These are phyloP conservation scores for Orobanche coerulescens DNA, from an alignment of 257 asterid species.

Conservation along the genomic window DNA sequence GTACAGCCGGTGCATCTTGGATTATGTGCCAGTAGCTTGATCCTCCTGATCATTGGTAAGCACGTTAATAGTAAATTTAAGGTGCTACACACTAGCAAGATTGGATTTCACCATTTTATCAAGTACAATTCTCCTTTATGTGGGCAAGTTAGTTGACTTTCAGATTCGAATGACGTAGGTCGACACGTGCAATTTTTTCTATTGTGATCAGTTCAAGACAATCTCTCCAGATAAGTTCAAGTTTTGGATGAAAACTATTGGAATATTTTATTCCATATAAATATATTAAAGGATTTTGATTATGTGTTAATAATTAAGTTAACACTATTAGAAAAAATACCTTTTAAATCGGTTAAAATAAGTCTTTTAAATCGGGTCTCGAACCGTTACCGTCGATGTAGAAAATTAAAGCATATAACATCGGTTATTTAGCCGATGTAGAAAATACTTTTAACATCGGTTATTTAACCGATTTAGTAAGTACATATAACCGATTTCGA, in stretches of 20 bases:
- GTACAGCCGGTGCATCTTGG: conserved; percentile 88
- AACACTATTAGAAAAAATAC: too few species aligned
- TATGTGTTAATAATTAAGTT: too few species aligned
- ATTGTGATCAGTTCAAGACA: conserved; percentile 79
- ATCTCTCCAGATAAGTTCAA: conserved; percentile 66
- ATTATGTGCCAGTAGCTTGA: conserved; percentile 90
- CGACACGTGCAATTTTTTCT: conserved; percentile 83
- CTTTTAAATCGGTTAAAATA: too few species aligned
- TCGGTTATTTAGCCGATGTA: too few species aligned
- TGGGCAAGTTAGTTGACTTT: conserved; percentile 9
- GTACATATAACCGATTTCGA: too few species aligned
- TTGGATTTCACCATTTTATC: not conserved
- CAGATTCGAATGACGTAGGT: conserved; percentile 15
- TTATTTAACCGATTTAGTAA: too few species aligned
- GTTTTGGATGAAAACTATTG: conserved; percentile 91
- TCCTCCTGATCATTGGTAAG: conserved; percentile 77
- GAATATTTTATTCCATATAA: too few species aligned
- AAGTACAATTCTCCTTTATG: not conserved
- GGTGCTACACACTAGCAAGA: not conserved
- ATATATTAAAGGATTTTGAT: too few species aligned
- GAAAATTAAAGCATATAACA: too few species aligned
- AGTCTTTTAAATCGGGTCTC: too few species aligned
- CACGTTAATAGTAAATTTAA: conserved; percentile 1
- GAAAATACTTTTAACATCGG: too few species aligned
- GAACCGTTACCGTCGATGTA: too few species aligned